A percentile compares a stretch with the other conserved stretches of the same genome.
phyloP scores from a whole-genome alignment of 768 basidiomycete genomes.

The Termitomyces heimii region DNA sequence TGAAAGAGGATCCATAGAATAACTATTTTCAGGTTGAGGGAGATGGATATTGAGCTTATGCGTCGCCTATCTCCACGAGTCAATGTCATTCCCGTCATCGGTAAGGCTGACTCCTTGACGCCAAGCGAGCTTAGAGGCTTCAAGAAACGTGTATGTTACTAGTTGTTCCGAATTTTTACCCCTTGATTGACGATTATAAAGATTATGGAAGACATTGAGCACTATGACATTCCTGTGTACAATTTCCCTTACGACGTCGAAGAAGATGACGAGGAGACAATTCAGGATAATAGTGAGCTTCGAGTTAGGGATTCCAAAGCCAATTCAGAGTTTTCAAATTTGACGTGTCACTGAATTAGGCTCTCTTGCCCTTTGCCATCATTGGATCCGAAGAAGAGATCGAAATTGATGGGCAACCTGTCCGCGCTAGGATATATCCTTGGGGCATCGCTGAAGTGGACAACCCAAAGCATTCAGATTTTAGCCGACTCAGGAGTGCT shows the following conservation, averaged over 20 bases:
- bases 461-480: slow-evolving; percentile 99
- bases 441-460: slow-evolving; percentile 99
- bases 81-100: slow-evolving; percentile 97
- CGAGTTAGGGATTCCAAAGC: slow-evolving; percentile 45
- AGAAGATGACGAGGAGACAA: slow-evolving; percentile 98
- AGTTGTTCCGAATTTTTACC: background rate
- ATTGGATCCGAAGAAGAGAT: slow-evolving; percentile 98
- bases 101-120: slow-evolving; percentile 94
- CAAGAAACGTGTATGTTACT: slow-evolving; percentile 75
- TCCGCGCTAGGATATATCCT: slow-evolving; percentile 93
- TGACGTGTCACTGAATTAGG: slow-evolving; percentile 33
- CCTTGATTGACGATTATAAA: slow-evolving; percentile 23
- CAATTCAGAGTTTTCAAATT: background rate
- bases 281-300: slow-evolving; percentile 95
- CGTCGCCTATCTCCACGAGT: slow-evolving; percentile 94
- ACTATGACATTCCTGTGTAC: slow-evolving; percentile 97
- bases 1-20: background rate
- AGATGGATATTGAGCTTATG: slow-evolving; percentile 99
- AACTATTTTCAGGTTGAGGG: slow-evolving; percentile 58
- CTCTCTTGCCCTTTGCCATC: slow-evolving; percentile 93
- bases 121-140: slow-evolving; percentile 90
- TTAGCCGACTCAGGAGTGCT: slow-evolving; percentile 86
- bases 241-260: slow-evolving; percentile 99
- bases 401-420: slow-evolving; percentile 84
- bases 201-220: slow-evolving; percentile 99